Percentiles rank a stretch among this genome's conserved stretches.
These are phyloP conservation scores for Hirsutella thompsonii DNA, from an alignment of 2,329 filamentous ascomycete species.

Conservation along the genomic window DNA sequence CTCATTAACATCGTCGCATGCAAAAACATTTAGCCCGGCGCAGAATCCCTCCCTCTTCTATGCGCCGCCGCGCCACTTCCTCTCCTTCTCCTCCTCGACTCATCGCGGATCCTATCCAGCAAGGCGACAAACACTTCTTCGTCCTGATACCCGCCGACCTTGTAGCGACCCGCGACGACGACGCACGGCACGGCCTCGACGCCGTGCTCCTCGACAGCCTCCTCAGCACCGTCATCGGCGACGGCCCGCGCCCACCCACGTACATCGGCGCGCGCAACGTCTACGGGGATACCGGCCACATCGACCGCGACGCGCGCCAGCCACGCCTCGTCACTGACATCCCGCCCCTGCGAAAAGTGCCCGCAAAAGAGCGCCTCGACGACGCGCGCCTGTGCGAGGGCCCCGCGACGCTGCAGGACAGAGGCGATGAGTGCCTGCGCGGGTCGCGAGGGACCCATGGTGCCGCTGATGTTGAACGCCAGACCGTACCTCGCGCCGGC, in stretches of 20 bases:
- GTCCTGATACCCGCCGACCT: conserved; percentile 61
- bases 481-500: conserved; percentile 24
- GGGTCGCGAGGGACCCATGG: conserved; percentile 9
- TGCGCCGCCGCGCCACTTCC: too few species aligned
- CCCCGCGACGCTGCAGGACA: conserved; percentile 18
- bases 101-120: conserved; percentile 42
- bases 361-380: conserved; percentile 27
- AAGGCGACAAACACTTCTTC: conserved; percentile 49
- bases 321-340: conserved; percentile 16
- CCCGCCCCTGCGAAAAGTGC: conserved; percentile 26
- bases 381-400: conserved; percentile 22
- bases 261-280: too few species aligned
- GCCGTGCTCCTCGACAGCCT: conserved; percentile 14
- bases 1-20: too few species aligned
- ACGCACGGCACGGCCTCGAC: conserved; percentile 63
- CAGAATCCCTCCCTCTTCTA: too few species aligned
- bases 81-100: too few species aligned
- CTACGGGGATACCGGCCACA: too few species aligned
- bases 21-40: too few species aligned
- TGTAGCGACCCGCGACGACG: conserved; percentile 53
- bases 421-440: conserved; percentile 35
- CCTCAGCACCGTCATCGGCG: conserved; percentile 18
- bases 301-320: too few species aligned
- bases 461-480: conserved; percentile 25
- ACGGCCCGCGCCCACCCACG: conserved; percentile 13